Conservation (phyloP, 2,329 filamentous ascomycete species). For the Ilyonectria destructans region DNA sequence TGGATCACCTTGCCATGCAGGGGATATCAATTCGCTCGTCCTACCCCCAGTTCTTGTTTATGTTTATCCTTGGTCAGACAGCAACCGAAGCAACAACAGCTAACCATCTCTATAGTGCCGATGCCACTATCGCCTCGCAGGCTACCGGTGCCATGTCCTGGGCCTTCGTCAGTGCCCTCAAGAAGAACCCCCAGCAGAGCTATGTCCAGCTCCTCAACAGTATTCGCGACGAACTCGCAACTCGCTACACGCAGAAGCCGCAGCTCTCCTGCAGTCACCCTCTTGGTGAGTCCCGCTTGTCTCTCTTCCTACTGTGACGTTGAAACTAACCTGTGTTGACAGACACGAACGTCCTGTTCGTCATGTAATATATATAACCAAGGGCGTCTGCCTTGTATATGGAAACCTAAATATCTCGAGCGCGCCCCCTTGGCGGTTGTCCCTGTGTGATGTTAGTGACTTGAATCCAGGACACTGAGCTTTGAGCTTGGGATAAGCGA, state of each 20-base stretch:
- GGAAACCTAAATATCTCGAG: conserved; percentile 32
- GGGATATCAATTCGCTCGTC: not conserved
- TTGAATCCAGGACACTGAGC: conserved; percentile 2
- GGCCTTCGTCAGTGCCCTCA: conserved; percentile 93
- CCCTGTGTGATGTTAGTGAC: conserved; percentile 1
- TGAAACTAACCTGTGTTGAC: conserved; percentile 29
- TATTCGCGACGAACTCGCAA: conserved; percentile 91
- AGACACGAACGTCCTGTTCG: conserved; percentile 77
- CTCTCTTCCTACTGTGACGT: not conserved
- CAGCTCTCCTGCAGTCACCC: conserved; percentile 98
- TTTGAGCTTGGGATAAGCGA: not conserved
- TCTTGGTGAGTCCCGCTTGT: conserved; percentile 76
- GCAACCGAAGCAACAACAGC: conserved; percentile 6
- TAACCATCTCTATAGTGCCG: conserved; percentile 73
- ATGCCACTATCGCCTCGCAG: conserved; percentile 91
- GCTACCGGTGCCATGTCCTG: conserved; percentile 99
- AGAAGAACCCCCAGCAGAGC: conserved; percentile 98
- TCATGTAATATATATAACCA: conserved; percentile 65
- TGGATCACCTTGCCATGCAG: conserved; percentile 45
- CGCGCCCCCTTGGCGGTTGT: conserved; percentile 17
- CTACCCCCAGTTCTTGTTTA: not conserved
- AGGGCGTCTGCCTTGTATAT: conserved; percentile 33
- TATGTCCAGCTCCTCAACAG: conserved; percentile 97
- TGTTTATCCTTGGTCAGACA: not conserved
- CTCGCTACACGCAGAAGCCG: conserved; percentile 94